Conservation (phyloP, 2,329 filamentous ascomycete genomes). For the Ophiostoma ulmi region DNA sequence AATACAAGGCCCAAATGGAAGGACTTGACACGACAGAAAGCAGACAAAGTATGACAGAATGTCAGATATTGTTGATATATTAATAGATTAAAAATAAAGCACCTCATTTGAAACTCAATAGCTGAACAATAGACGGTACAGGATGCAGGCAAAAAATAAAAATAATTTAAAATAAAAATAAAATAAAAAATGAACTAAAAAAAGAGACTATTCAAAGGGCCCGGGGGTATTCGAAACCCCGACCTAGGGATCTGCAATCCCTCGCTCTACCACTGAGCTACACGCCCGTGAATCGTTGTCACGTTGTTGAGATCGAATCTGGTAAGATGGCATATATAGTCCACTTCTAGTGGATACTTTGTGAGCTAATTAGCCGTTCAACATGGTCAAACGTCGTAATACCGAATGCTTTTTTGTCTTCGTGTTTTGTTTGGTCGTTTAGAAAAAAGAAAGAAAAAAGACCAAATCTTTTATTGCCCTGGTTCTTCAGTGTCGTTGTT, state of each 20-base stretch:
- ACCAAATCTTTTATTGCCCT: too few species aligned
- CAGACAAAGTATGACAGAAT: too few species aligned
- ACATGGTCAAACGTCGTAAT: too few species aligned
- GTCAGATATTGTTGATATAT: too few species aligned
- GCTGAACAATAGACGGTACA: background rate
- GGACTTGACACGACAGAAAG: too few species aligned
- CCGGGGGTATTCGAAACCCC: conserved; percentile 25
- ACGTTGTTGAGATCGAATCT: background rate
- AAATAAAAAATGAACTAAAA: conserved; percentile 9
- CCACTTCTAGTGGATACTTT: background rate
- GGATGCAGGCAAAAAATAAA: background rate
- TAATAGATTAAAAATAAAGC: too few species aligned
- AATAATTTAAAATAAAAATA: too few species aligned
- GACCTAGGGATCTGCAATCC: conserved; percentile 27
- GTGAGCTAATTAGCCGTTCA: background rate
- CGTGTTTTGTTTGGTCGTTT: too few species aligned
- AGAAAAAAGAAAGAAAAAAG: too few species aligned
- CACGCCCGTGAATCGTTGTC: conserved; percentile 20
- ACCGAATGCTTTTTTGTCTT: too few species aligned
- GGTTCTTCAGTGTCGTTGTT: too few species aligned
- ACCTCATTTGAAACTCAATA: too few species aligned
- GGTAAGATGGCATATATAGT: background rate
- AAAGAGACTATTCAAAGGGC: conserved; percentile 22
- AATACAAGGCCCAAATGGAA: background rate
- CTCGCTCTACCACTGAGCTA: conserved; percentile 27